Evolutionary conservation across 2,329 filamentous ascomycete genomes (phyloP).

Genomic region (Penicillium sp.): DNA sequence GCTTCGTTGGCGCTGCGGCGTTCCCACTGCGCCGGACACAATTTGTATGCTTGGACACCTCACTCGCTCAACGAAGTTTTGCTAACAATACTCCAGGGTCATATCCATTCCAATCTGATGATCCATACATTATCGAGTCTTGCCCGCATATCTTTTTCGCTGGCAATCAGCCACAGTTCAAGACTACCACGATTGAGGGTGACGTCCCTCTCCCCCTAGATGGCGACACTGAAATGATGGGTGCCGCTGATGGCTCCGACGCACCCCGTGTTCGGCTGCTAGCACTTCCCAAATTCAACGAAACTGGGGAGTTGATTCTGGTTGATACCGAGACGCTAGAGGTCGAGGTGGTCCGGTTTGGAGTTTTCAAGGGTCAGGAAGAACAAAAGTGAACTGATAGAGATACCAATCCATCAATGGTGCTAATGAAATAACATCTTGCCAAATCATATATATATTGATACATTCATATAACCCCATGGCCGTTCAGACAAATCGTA

Average conservation of each 20-base stretch:
- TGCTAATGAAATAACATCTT: slow-evolving; percentile 8
- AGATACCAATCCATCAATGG: slow-evolving; percentile 9
- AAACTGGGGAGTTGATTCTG: slow-evolving; percentile 75
- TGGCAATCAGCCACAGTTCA: slow-evolving; percentile 78
- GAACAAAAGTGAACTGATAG: slow-evolving; percentile 31
- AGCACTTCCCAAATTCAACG: slow-evolving; percentile 76
- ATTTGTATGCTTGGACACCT: slow-evolving; percentile 64
- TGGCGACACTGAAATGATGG: slow-evolving; percentile 36
- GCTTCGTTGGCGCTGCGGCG: slow-evolving; percentile 85
- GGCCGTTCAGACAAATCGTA: neutral
- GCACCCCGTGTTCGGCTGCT: slow-evolving; percentile 74
- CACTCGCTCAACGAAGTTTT: neutral
- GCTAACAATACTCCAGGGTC: slow-evolving; percentile 60
- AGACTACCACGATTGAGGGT: slow-evolving; percentile 65
- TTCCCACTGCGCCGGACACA: slow-evolving; percentile 93
- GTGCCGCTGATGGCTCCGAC: slow-evolving; percentile 47
- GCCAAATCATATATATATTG: neutral
- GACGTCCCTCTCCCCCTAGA: slow-evolving; percentile 32
- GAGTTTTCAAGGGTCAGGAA: slow-evolving; percentile 39
- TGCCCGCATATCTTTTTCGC: slow-evolving; percentile 92
- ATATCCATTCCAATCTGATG: slow-evolving; percentile 92
- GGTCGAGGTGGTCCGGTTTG: slow-evolving; percentile 66
- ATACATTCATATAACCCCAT: neutral
- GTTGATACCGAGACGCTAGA: slow-evolving; percentile 84
- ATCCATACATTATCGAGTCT: slow-evolving; percentile 80